Evolutionary conservation across 352 stramenopile genomes (phyloP).

Genomic region (Lagenidium giganteum): DNA sequence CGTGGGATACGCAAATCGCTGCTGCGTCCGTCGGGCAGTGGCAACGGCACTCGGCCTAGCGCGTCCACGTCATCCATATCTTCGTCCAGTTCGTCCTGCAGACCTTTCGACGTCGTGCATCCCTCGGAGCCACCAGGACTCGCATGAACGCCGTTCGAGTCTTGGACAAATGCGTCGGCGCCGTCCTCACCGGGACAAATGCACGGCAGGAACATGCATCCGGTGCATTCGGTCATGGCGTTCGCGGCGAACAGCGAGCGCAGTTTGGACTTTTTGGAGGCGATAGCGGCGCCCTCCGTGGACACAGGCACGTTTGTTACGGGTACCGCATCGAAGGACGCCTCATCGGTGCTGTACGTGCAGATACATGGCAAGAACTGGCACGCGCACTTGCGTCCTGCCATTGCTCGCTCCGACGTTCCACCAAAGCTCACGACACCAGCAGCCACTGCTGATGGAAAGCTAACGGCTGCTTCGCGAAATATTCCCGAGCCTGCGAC

Average conservation of each 20-base stretch:
- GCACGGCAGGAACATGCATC: conserved; percentile 75
- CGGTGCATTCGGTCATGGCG: conserved; percentile 51
- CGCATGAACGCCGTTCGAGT: conserved; percentile 32
- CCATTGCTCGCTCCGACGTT: no score
- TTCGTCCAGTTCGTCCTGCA: conserved; percentile 20
- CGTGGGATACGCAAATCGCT: conserved; percentile 54
- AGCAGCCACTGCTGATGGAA: no score
- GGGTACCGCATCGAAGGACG: neutral
- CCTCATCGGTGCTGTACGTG: conserved; percentile 30
- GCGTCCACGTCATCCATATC: conserved; percentile 32
- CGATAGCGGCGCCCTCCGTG: neutral
- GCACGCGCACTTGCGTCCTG: no score
- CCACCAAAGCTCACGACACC: no score
- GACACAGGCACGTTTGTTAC: neutral
- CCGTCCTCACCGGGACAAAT: conserved; percentile 72
- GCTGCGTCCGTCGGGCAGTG: conserved; percentile 2
- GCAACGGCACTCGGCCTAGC: conserved; percentile 50
- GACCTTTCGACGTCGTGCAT: conserved; percentile 3
- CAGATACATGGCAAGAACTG: conserved; percentile 73
- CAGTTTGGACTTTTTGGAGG: conserved; percentile 26
- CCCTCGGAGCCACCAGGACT: conserved; percentile 26
- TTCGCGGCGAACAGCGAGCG: conserved; percentile 48
- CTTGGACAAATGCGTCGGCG: conserved; percentile 4
- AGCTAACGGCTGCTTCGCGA: no score
- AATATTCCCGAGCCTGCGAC: no score